Base-by-base conservation (phyloP, 2,329 filamentous ascomycete species). In the Incumbomyces lentus region DNA sequence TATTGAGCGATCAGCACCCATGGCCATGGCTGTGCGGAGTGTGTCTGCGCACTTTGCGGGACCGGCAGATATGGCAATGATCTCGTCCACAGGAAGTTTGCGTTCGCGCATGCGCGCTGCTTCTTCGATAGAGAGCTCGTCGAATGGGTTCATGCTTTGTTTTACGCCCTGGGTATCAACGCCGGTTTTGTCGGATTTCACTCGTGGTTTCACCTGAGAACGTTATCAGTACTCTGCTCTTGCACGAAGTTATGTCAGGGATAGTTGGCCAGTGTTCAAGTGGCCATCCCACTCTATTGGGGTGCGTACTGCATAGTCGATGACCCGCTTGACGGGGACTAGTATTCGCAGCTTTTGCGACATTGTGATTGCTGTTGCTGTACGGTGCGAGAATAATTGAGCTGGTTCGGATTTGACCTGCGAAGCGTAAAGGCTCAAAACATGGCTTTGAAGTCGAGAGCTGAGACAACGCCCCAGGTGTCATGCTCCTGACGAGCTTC, bases 131-230 rank as follows among this genome's bases (percentile, higher is more conserved):
- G 88, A 93, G 61, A 98, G 85, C 68, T 98, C 92, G 74, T 98
- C 92, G 70, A 98, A 98, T 16, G 92, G 92, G 75, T 96, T 98
- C 79, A 98, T 90, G 64, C 83, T 89, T 76, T 96, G 90, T 71
- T 96, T 96, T 62, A 96, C 88, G 57, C 86, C 86, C 54, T 82
- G 76, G 46, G 86, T 95, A 70, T 95, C 90, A 68, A 98, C 84
- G 62, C 81, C 90, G 51, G 90, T 95, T 68, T 79, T 74, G 54
- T 80, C 64, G 58, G 80, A 79, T 71, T 82, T 83, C 62, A 83
- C 78, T 55, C 79, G 78, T 44, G 80, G 80, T 68, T 82, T 83
- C 70, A 82, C 71, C 79, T 82, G 56, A 5, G 16, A 35, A 33
- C 35, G 40, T 3, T 3, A 17, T 43, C 18, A 44, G 31, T 33